Evolutionary conservation across 768 basidiomycete genomes (phyloP).

Genomic region (Suillus decipiens): DNA sequence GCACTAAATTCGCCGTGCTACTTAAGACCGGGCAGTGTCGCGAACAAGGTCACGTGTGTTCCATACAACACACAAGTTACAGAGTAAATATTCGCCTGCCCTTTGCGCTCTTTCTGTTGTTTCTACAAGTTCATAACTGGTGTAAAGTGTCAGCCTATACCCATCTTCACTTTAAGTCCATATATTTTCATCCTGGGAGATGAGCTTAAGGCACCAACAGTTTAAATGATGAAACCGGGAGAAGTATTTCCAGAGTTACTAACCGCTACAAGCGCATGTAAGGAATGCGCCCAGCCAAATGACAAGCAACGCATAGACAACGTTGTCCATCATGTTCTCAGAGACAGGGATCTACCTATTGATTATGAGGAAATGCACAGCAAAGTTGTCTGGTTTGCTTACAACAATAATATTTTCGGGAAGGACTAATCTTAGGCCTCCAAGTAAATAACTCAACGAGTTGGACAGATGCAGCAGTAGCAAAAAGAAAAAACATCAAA

Average conservation of each 20-base stretch:
- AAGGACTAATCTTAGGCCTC: too few species aligned
- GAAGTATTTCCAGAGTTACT: conserved; percentile 71
- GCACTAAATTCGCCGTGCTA: background rate
- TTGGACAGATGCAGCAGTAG: too few species aligned
- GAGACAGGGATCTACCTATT: conserved; percentile 19
- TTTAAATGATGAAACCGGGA: conserved; percentile 51
- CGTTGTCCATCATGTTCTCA: conserved; percentile 42
- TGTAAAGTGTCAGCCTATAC: background rate
- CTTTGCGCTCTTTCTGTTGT: conserved; percentile 50
- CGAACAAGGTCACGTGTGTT: background rate
- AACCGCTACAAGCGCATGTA: conserved; percentile 44
- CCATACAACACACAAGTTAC: too few species aligned
- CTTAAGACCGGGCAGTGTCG: background rate
- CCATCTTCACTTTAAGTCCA: background rate
- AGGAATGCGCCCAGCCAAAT: background rate
- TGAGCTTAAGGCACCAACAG: background rate
- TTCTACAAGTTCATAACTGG: conserved; percentile 27
- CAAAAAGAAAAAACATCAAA: too few species aligned
- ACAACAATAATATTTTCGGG: too few species aligned
- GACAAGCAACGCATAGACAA: conserved; percentile 48
- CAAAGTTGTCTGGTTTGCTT: too few species aligned
- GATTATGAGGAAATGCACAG: too few species aligned
- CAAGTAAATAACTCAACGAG: too few species aligned
- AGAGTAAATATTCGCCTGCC: conserved; percentile 2
- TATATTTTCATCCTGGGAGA: background rate